Base-by-base conservation (phyloP, 2,329 filamentous ascomycete species). In the Colletotrichum australisinense region DNA sequence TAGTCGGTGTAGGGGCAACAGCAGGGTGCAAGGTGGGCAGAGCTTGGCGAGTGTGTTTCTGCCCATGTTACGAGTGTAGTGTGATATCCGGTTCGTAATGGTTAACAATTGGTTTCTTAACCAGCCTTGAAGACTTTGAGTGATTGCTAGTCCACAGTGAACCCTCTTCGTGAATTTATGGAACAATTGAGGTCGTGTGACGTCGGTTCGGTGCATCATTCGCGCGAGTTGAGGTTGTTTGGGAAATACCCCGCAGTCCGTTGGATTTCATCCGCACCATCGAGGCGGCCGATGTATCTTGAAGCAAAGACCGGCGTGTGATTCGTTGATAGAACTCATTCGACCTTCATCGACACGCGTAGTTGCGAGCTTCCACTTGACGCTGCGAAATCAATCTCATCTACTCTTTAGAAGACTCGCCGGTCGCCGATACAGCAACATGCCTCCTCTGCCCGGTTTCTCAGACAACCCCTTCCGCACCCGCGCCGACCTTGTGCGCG, bases 401-500 rank as follows among this genome's bases (percentile, higher is more conserved):
- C 38, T 5, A 42, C 6, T 19, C 38, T 42, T 16, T 19, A 2
- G 6, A 19, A 19, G 38, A 42, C 38, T 19, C 16, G 7, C 38
- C 7, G 38, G 38, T 42, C 38, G 38, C 38, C 16, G 16, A 42
- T 42, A 42, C 38, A 2, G 12, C 12, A 59, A 8, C 22, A 81
- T 81, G 80, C 74, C 79, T 7, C 57, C 75, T 2, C 73, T 80
- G 2, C 38, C 59, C 6, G 81, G 80, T 5, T 84, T 83, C 74
- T 79, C 80, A 0, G 78, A 82, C 67, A 83, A 83, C 69, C 74
- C 78, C 8, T 80, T 83, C 28, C 74, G 72, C 14, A 78, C 78
- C 0, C 77, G 80, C 5, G 66, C 63, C 5, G 82, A 83, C 70
- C 62, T 83, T 2, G 59, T 80, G 5, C 69, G 63, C 2, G 82